Percentiles rank a stretch among this genome's conserved stretches.
Conservation (phyloP, 306 rosid genomes). For the Cotoneaster glaucophyllus region DNA sequence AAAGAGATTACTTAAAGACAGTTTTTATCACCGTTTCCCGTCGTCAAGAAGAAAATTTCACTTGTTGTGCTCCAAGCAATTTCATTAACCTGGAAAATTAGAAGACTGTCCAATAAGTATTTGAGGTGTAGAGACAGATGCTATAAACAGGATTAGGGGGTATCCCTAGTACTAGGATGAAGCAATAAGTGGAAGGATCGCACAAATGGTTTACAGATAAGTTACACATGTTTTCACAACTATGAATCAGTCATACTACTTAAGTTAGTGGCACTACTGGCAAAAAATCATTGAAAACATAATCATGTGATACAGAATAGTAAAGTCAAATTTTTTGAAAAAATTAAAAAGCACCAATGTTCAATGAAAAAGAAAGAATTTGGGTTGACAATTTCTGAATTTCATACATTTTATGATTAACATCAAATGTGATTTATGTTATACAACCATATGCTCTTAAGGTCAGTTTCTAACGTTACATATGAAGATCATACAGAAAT, state of each 20-base stretch:
- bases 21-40: slow-evolving; percentile 74
- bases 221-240: background rate
- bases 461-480: background rate
- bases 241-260: background rate
- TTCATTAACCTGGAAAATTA: slow-evolving; percentile 68
- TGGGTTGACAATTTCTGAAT: background rate
- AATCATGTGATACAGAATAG: background rate
- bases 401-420: too few relatives aligned
- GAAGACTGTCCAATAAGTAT: background rate
- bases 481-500: background rate
- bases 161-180: slow-evolving; percentile 1
- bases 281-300: background rate
- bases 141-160: background rate
- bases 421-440: background rate
- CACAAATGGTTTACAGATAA: background rate
- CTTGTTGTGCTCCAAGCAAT: slow-evolving; percentile 97
- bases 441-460: background rate
- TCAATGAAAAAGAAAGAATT: too few relatives aligned
- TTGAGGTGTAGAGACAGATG: background rate
- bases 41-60: slow-evolving; percentile 84
- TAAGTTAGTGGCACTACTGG: background rate
- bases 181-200: background rate
- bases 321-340: background rate
- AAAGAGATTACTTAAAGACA: background rate
- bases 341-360: background rate